Evolutionary conservation across 1,139 yeast species (phyloP).

Genomic region (Ogataea hybrid): DNA sequence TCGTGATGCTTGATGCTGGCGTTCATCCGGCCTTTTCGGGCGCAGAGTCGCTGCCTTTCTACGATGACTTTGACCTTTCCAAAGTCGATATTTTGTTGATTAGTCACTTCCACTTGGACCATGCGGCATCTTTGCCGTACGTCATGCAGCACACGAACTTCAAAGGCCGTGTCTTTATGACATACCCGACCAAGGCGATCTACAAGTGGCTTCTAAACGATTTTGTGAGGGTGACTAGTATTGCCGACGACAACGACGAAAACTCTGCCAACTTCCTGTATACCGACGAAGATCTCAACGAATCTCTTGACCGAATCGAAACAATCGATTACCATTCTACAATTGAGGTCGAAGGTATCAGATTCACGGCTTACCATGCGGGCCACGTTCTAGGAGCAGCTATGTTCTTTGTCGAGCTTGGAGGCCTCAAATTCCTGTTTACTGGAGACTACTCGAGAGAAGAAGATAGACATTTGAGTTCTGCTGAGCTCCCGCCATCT

Average conservation of each 20-base stretch:
- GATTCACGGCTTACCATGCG: constrained; percentile 97
- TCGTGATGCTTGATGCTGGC: constrained; percentile 98
- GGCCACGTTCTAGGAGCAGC: constrained; percentile 99
- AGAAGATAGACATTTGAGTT: constrained; percentile 89
- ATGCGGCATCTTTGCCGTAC: constrained; percentile 95
- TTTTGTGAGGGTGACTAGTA: constrained; percentile 87
- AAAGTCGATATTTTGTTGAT: constrained; percentile 83
- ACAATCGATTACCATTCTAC: constrained; percentile 96
- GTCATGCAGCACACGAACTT: constrained; percentile 97
- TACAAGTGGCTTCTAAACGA: constrained; percentile 93
- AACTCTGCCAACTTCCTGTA: constrained; percentile 54
- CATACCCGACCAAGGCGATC: constrained; percentile 98
- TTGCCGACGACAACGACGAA: constrained; percentile 48
- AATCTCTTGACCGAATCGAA: constrained; percentile 86
- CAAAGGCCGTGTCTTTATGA: constrained; percentile 95
- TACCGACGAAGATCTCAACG: constrained; percentile 86
- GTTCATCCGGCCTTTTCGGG: constrained; percentile 96
- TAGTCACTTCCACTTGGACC: constrained; percentile 95
- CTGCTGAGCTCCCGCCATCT: constrained; percentile 91
- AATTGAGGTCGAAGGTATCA: constrained; percentile 86
- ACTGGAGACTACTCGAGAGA: constrained; percentile 98
- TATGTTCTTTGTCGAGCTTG: constrained; percentile 93
- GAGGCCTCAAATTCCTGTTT: constrained; percentile 83
- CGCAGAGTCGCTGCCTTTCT: constrained; percentile 86
- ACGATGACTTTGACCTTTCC: constrained; percentile 89